Conservation (phyloP, 306 rosid genomes). For the Sindora glabra region DNA sequence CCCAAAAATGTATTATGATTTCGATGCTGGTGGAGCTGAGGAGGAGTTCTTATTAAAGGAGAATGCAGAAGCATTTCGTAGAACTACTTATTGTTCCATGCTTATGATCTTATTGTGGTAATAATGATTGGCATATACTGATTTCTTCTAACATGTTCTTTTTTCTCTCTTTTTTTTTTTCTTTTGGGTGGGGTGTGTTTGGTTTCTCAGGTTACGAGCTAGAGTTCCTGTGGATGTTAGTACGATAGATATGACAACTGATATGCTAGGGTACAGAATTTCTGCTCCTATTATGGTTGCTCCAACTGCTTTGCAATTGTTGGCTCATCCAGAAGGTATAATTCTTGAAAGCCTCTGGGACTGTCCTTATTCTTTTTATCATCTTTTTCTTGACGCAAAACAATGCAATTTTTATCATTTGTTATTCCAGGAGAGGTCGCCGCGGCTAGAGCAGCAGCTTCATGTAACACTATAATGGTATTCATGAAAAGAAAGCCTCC, state of each 20-base stretch:
- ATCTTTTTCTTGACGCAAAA: not conserved
- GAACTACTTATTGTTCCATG: slow-evolving; percentile 35
- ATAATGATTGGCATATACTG: not conserved
- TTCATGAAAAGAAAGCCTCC: not conserved
- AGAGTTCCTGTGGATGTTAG: slow-evolving; percentile 65
- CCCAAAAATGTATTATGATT: slow-evolving; percentile 61
- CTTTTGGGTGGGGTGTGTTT: not conserved
- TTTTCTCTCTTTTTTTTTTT: not conserved
- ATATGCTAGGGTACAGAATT: slow-evolving; percentile 40
- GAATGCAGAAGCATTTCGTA: slow-evolving; percentile 47
- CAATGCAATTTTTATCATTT: not conserved
- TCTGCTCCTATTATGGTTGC: slow-evolving; percentile 56
- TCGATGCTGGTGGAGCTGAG: slow-evolving; percentile 58
- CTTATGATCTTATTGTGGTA: not conserved
- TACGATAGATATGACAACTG: slow-evolving; percentile 48
- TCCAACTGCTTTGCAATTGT: slow-evolving; percentile 43
- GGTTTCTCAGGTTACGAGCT: slow-evolving; percentile 44
- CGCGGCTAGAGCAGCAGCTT: slow-evolving; percentile 70
- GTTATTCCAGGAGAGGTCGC: slow-evolving; percentile 52
- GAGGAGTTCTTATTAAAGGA: slow-evolving; percentile 44
- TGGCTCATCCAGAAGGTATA: slow-evolving; percentile 60
- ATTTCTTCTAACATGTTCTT: not conserved
- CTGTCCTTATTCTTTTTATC: not conserved
- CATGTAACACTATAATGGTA: slow-evolving; percentile 66
- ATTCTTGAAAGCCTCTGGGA: not conserved